Evolutionary conservation across 2,329 filamentous ascomycete genomes (phyloP).

Genomic region (Lachnellula suecica): DNA sequence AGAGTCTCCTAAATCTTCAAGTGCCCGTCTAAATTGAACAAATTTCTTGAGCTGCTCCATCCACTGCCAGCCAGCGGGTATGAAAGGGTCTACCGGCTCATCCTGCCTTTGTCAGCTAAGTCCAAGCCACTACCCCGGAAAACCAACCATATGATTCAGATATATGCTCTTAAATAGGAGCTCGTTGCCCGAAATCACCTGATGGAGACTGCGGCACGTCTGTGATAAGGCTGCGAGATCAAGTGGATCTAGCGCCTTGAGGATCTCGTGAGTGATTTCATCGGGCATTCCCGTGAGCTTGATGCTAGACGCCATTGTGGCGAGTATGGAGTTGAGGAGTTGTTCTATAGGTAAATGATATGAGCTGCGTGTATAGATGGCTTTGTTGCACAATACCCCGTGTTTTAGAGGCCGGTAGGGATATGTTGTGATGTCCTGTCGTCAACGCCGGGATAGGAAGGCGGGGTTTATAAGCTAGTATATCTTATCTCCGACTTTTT

Average conservation of each 20-base stretch:
- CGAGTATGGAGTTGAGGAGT: no score
- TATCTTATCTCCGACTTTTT: no score
- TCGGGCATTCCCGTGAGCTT: constrained; percentile 38
- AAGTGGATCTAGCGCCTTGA: constrained; percentile 52
- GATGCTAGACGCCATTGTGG: not conserved
- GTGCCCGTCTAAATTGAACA: not conserved
- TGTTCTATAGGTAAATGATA: no score
- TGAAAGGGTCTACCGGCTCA: constrained; percentile 37
- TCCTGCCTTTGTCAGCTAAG: constrained; percentile 31
- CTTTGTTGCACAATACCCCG: no score
- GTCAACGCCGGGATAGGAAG: no score
- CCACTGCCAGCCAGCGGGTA: not conserved
- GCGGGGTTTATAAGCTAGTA: no score
- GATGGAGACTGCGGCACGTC: constrained; percentile 52
- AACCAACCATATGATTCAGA: constrained; percentile 55
- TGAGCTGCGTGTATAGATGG: no score
- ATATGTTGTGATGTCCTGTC: no score
- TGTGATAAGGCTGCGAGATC: constrained; percentile 54
- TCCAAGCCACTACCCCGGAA: no score
- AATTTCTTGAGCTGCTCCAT: not conserved
- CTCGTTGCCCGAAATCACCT: constrained; percentile 55
- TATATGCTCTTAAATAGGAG: constrained; percentile 58
- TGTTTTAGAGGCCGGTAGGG: no score
- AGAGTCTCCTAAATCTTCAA: not conserved
- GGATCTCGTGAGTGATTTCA: constrained; percentile 63